These are phyloP conservation scores for Salvia miltiorrhiza DNA, from an alignment of 257 asterid species.

Conservation along the genomic window DNA sequence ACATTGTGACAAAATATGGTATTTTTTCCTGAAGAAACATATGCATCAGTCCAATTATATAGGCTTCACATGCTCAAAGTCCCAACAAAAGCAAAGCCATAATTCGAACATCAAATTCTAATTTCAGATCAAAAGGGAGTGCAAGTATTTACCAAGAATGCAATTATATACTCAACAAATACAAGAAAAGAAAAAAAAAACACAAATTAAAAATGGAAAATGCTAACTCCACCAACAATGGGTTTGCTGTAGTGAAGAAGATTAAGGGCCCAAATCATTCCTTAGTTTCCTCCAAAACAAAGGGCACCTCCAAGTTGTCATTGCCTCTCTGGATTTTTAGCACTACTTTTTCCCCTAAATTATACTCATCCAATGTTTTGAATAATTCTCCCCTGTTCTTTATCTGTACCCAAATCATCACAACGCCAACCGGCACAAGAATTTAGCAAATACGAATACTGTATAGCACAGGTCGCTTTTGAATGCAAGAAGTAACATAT, in stretches of 20 bases:
- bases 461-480: neutral
- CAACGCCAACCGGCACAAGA: neutral
- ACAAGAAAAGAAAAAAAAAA: neutral
- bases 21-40: no score
- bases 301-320: conserved; percentile 56
- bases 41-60: no score
- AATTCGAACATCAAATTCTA: no score
- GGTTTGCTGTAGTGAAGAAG: neutral
- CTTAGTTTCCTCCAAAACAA: conserved; percentile 62
- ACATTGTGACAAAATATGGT: no score
- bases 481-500: neutral
- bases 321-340: conserved; percentile 61
- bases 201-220: neutral
- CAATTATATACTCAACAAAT: neutral
- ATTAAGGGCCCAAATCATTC: neutral
- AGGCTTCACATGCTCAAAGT: no score
- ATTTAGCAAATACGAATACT: neutral
- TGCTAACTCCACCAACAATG: neutral
- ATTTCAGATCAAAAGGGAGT: no score
- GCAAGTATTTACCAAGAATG: neutral
- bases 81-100: no score
- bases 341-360: conserved; percentile 63
- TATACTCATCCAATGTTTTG: conserved; percentile 70
- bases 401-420: conserved; percentile 45
- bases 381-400: conserved; percentile 66